Evolutionary conservation across 352 stramenopile species (phyloP).

Genomic region (Pythium aphanidermatum): DNA sequence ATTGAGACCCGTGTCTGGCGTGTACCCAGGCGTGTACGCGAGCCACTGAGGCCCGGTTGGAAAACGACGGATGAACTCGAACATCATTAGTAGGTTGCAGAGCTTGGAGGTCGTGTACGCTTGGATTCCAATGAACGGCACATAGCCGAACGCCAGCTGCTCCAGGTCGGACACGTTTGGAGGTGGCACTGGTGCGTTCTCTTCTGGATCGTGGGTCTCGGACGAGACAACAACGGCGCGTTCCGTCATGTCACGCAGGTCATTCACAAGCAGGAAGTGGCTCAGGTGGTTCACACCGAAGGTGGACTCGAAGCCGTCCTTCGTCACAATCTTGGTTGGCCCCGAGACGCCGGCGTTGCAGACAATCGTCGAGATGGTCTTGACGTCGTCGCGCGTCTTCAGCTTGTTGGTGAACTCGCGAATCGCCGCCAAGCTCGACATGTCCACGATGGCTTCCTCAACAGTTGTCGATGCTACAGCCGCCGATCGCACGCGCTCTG

Average conservation of each 20-base stretch:
- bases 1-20: constrained; percentile 12
- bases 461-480: constrained; percentile 9
- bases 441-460: constrained; percentile 24
- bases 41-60: constrained; percentile 7
- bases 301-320: constrained; percentile 32
- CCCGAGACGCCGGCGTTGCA: constrained; percentile 35
- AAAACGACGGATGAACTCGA: constrained; percentile 22
- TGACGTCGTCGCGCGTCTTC: constrained; percentile 15
- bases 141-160: constrained; percentile 20
- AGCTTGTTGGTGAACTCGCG: constrained; percentile 20
- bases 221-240: constrained; percentile 21
- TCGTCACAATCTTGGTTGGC: constrained; percentile 13
- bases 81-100: constrained; percentile 21
- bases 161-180: constrained; percentile 23
- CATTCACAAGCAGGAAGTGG: constrained; percentile 34
- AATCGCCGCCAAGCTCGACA: constrained; percentile 26
- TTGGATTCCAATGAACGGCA: constrained; percentile 19
- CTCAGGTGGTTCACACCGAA: constrained; percentile 40
- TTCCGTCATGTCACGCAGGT: constrained; percentile 19
- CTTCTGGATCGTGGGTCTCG: constrained; percentile 24
- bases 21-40: constrained; percentile 17
- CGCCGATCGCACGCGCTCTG: constrained; percentile 16
- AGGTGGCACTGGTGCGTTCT: constrained; percentile 9
- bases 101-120: constrained; percentile 30
- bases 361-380: constrained; percentile 22